Evolutionary conservation across 225 moss, liverwort and hornwort genomes (phyloP).

Genomic region (Asterella californica): DNA sequence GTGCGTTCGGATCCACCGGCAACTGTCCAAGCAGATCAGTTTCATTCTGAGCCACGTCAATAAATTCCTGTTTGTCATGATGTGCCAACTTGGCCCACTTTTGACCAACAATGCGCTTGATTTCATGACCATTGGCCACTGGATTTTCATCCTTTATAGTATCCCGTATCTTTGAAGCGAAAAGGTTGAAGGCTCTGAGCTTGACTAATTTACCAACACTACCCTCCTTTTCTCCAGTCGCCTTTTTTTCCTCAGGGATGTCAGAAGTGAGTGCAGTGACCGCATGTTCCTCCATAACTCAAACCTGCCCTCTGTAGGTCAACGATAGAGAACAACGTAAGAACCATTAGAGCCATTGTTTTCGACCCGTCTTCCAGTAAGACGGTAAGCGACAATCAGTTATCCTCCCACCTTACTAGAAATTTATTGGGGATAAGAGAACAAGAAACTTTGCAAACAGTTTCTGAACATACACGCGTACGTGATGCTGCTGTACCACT

Average conservation of each 20-base stretch:
- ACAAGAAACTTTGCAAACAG: no score
- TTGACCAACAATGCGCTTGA: conserved; percentile 48
- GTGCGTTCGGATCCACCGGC: conserved; percentile 45
- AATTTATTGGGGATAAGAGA: no score
- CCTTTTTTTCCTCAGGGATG: conserved; percentile 29
- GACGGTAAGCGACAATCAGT: no score
- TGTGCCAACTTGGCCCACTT: conserved; percentile 39
- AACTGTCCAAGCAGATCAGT: conserved; percentile 40
- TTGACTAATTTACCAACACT: conserved; percentile 40
- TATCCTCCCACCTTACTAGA: no score
- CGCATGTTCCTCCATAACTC: conserved; percentile 34
- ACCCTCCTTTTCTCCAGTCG: conserved; percentile 31
- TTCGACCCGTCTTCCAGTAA: no score
- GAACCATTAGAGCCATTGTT: no score
- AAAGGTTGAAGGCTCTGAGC: conserved; percentile 46
- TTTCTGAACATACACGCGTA: no score
- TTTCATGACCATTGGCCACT: conserved; percentile 43
- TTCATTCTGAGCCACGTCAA: conserved; percentile 44
- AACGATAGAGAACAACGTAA: background rate
- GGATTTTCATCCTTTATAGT: conserved; percentile 46
- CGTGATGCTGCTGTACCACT: no score
- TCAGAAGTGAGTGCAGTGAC: conserved; percentile 20
- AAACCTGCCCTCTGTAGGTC: background rate
- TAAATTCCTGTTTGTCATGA: conserved; percentile 38
- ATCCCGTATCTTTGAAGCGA: conserved; percentile 40